A percentile compares a stretch with the other conserved stretches of the same genome.
phyloP scores from a whole-genome alignment of 2,329 filamentous ascomycete species.

The Tolypocladium cylindrosporum region DNA sequence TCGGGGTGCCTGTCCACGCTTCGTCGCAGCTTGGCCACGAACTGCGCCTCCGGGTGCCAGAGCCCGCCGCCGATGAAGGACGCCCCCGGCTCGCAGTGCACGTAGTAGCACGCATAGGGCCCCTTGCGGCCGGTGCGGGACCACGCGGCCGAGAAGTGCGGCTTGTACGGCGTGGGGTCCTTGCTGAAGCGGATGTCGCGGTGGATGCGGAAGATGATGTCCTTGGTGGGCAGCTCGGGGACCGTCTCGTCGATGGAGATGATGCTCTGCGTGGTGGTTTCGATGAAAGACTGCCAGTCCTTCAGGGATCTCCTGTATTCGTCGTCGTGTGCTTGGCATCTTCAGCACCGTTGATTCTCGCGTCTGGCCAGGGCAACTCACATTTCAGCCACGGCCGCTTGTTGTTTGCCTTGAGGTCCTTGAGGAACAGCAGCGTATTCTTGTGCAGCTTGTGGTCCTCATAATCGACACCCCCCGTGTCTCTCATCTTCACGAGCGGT shows the following conservation, averaged over 20 bases:
- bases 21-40: conserved; percentile 57
- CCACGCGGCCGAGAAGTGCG: conserved; percentile 78
- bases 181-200: conserved; percentile 77
- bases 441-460: conserved; percentile 41
- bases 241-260: conserved; percentile 68
- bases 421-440: conserved; percentile 48
- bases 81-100: conserved; percentile 65
- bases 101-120: conserved; percentile 79
- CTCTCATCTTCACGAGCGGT: conserved; percentile 24
- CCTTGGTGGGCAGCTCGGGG: conserved; percentile 77
- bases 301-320: conserved; percentile 70
- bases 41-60: conserved; percentile 63
- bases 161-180: conserved; percentile 82
- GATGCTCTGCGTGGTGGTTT: conserved; percentile 59
- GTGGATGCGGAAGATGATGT: conserved; percentile 81
- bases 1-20: conserved; percentile 67
- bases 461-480: conserved; percentile 30
- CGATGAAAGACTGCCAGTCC: conserved; percentile 75
- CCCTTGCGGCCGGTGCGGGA: conserved; percentile 82
- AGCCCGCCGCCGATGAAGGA: conserved; percentile 73
- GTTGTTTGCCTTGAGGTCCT: conserved; percentile 51
- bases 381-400: conserved; percentile 48
- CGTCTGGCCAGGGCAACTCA: conserved; percentile 16
- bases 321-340: conserved; percentile 56
- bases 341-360: not conserved